phyloP scores from a whole-genome alignment of 495 filamentous ascomycete genomes.

The Hypoxylon trugodes region DNA sequence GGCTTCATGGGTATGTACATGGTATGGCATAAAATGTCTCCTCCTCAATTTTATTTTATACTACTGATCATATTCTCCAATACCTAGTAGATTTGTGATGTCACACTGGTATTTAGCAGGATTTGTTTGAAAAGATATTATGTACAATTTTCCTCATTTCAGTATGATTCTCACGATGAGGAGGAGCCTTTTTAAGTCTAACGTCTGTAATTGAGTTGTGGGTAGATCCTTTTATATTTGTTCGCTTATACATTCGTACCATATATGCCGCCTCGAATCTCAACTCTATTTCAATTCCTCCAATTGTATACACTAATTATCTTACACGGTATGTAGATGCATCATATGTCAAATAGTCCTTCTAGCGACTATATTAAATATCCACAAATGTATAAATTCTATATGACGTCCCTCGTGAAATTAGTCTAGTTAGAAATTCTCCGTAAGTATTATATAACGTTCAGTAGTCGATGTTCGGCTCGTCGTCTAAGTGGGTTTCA shows the following conservation, averaged over 20 bases:
- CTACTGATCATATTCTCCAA: not conserved
- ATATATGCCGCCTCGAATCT: too few relatives aligned
- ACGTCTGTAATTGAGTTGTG: too few relatives aligned
- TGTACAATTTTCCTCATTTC: not conserved
- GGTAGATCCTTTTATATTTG: too few relatives aligned
- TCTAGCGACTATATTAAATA: not conserved
- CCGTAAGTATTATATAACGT: not conserved
- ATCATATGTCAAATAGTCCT: not conserved
- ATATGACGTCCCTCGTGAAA: not conserved
- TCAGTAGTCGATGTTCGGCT: not conserved
- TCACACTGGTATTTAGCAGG: not conserved
- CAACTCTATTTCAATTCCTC: too few relatives aligned
- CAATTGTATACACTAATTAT: too few relatives aligned
- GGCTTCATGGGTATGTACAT: not conserved
- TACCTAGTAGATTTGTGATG: not conserved
- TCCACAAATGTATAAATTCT: not conserved
- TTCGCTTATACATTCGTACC: too few relatives aligned
- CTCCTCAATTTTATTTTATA: not conserved
- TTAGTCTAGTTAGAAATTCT: not conserved
- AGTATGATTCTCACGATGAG: not conserved
- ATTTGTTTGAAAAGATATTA: not conserved
- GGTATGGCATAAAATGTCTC: not conserved
- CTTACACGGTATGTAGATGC: too few relatives aligned
- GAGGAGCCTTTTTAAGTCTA: too few relatives aligned
- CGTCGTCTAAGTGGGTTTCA: not conserved